Conservation (phyloP, 805 yeast species). For the Kluyveromyces lactis region DNA sequence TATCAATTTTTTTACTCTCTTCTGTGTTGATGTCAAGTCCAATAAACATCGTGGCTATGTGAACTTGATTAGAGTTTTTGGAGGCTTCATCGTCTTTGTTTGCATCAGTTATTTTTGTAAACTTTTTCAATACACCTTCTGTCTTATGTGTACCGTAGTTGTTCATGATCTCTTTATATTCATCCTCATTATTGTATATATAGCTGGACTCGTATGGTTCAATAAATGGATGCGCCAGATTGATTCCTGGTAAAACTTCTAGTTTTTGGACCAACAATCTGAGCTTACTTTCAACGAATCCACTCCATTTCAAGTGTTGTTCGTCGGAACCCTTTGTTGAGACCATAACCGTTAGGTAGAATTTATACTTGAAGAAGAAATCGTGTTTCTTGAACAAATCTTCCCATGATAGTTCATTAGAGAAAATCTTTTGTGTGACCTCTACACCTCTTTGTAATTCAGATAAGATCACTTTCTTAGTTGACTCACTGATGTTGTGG, state of each 20-base stretch:
- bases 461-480: constrained; percentile 70
- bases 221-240: constrained; percentile 83
- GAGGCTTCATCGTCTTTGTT: constrained; percentile 27
- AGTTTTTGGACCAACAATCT: constrained; percentile 76
- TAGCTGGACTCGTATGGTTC: constrained; percentile 59
- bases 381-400: constrained; percentile 71
- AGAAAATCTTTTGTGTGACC: constrained; percentile 57
- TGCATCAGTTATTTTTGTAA: constrained; percentile 29
- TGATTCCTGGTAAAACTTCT: constrained; percentile 68
- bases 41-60: constrained; percentile 68
- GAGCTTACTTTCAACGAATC: constrained; percentile 83
- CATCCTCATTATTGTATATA: constrained; percentile 42
- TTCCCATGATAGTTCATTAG: constrained; percentile 62
- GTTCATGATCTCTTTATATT: constrained; percentile 46
- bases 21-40: constrained; percentile 53
- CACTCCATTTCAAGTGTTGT: constrained; percentile 86
- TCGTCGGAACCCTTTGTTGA: constrained; percentile 67
- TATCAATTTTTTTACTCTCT: constrained; percentile 59
- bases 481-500: constrained; percentile 85
- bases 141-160: constrained; percentile 56
- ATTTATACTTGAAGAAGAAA: constrained; percentile 77
- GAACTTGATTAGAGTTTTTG: constrained; percentile 33
- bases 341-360: constrained; percentile 75
- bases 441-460: constrained; percentile 74
- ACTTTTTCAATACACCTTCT: constrained; percentile 36